Base-by-base conservation (phyloP, 805 yeast species). In the Metschnikowia corniflorae region DNA sequence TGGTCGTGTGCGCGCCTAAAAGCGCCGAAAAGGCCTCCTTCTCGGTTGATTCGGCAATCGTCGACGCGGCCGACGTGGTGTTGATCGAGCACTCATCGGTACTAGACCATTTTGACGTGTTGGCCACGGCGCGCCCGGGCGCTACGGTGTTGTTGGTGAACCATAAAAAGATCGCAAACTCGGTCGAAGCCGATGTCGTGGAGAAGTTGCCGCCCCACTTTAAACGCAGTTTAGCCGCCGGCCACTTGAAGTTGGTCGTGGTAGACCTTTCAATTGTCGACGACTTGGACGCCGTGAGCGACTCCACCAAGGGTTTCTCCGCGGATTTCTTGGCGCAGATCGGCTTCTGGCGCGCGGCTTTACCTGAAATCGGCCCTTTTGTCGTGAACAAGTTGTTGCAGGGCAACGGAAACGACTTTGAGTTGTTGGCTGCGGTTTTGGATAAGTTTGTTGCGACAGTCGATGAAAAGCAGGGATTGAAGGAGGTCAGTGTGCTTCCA, bases 351-450 rank as follows among this genome's bases (percentile, higher is more conserved):
- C 73, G 73, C 42, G 65, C 73, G 28, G 75, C 84, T 6, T 76
- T 72, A 44, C 85, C 87, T 12, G 72, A 71, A 26, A 68, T 78
- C 29, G 73, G 73, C 22, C 81, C 80, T 32, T 79, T 80, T 23
- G 71, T 83, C 46, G 87, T 85, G 42, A 79, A 86, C 60, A 81
- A 82, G 57, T 76, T 87, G 50, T 77, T 82, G 61, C 86, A 82
- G 57, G 80, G 93, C 12, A 82, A 83, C 43, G 93, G 95, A 33
- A 74, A 82, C 34, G 87, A 81, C 45, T 84, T 86, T 42, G 96
- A 88, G 64, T 66, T 82, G 41, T 71, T 87, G 46, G 85, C 84
- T 22, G 78, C 82, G 22, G 86, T 80, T 31, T 68, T 82, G 54
- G 78, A 81, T 40, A 76, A 77, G 40, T 72, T 79, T 35, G 74